Evolutionary conservation across 2,329 filamentous ascomycete species (phyloP).

Genomic region (Verticillium isaacii): DNA sequence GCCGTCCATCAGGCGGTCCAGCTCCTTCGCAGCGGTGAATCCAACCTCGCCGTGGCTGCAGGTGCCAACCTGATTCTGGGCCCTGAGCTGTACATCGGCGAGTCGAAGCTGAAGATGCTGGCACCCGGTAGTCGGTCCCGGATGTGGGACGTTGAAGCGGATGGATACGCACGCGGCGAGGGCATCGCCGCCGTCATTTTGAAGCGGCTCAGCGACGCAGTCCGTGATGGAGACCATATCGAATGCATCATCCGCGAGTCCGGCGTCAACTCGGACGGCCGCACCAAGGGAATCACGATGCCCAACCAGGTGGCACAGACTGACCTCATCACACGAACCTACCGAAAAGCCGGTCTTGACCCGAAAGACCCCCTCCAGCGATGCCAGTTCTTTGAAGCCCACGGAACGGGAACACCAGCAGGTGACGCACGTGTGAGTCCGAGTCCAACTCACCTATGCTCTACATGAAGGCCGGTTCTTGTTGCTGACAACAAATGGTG

Average conservation of each 20-base stretch:
- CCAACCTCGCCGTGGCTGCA: conserved; percentile 15
- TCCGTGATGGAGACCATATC: conserved; percentile 33
- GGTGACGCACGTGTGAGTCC: conserved; percentile 26
- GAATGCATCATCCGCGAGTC: conserved; percentile 24
- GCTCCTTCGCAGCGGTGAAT: conserved; percentile 12
- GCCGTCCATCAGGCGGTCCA: conserved; percentile 17
- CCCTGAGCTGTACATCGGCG: conserved; percentile 14
- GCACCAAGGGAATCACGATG: conserved; percentile 27
- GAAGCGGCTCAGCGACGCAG: conserved; percentile 33
- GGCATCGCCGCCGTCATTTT: conserved; percentile 32
- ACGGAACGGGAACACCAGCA: conserved; percentile 38
- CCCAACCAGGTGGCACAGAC: conserved; percentile 31
- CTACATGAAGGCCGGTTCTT: too few species aligned
- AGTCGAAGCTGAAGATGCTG: conserved; percentile 11
- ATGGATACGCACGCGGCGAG: conserved; percentile 40
- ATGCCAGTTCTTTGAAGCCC: conserved; percentile 27
- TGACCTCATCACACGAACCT: conserved; percentile 29
- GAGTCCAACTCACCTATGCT: background rate
- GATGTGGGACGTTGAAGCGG: conserved; percentile 28
- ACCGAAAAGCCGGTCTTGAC: conserved; percentile 20
- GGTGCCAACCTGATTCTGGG: conserved; percentile 20
- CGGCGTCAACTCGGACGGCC: conserved; percentile 28
- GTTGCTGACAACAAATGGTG: too few species aligned
- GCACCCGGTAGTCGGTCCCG: conserved; percentile 12
- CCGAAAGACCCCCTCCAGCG: background rate